Conservation (phyloP, 2,329 filamentous ascomycete genomes). For the Metarhizium anisopliae region DNA sequence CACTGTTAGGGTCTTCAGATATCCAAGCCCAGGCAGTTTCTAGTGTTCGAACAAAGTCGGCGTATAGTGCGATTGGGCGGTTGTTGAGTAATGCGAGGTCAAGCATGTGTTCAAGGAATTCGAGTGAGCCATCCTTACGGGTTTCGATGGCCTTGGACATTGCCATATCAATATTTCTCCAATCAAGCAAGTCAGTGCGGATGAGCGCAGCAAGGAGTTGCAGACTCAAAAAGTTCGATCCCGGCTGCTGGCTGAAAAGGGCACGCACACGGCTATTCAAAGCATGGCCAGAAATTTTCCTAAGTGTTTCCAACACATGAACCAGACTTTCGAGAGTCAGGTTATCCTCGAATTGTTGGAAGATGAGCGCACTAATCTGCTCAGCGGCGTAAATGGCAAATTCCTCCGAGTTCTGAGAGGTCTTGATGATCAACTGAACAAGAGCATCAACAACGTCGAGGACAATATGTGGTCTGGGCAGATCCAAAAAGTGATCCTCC, state of each 20-base stretch:
- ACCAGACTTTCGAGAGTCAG: slow-evolving; percentile 53
- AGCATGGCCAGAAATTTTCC: slow-evolving; percentile 48
- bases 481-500: slow-evolving; percentile 51
- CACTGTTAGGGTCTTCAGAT: slow-evolving; percentile 57
- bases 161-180: slow-evolving; percentile 58
- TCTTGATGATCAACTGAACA: slow-evolving; percentile 54
- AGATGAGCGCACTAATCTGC: slow-evolving; percentile 48
- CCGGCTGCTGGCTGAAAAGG: slow-evolving; percentile 48
- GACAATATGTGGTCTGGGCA: slow-evolving; percentile 49
- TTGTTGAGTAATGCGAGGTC: slow-evolving; percentile 73
- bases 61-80: slow-evolving; percentile 66
- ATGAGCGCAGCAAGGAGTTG: slow-evolving; percentile 49
- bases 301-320: slow-evolving; percentile 50
- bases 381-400: slow-evolving; percentile 51
- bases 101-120: slow-evolving; percentile 72
- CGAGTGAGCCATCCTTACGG: slow-evolving; percentile 62
- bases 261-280: slow-evolving; percentile 46
- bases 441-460: slow-evolving; percentile 55
- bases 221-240: slow-evolving; percentile 46
- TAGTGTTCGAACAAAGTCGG: slow-evolving; percentile 78
- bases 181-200: slow-evolving; percentile 52
- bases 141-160: slow-evolving; percentile 64
- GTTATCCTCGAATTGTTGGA: slow-evolving; percentile 44
- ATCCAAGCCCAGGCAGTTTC: slow-evolving; percentile 78
- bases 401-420: slow-evolving; percentile 51